Percentiles rank a stretch among this genome's conserved stretches.
These are phyloP conservation scores for Sinapis alba DNA, from an alignment of 441 rosid genomes.

Conservation along the genomic window DNA sequence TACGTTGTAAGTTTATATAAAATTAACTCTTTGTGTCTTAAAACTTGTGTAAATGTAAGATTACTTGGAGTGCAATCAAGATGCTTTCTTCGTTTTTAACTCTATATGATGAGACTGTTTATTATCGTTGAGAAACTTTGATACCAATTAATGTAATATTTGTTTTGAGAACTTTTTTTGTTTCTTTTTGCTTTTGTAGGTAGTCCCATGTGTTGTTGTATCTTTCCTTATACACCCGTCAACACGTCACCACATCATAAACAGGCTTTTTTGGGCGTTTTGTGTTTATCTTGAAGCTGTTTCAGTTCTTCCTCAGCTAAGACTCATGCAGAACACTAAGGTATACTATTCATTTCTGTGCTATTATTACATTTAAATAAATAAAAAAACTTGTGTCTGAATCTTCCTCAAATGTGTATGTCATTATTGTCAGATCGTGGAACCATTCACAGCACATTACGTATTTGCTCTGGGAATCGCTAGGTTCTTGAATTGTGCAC, in stretches of 20 bases:
- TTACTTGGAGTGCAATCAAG: not conserved
- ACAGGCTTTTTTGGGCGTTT: constrained; percentile 66
- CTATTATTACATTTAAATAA: not conserved
- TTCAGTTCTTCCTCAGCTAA: constrained; percentile 68
- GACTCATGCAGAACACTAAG: constrained; percentile 76
- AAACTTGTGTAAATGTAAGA: not conserved
- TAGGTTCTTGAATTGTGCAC: constrained; percentile 71
- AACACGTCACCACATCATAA: constrained; percentile 52
- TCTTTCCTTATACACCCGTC: constrained; percentile 62
- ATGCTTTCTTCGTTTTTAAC: not conserved
- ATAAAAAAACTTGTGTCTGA: not conserved
- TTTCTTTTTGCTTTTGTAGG: constrained; percentile 42
- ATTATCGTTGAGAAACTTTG: not conserved
- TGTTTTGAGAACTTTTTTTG: not conserved
- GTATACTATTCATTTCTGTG: constrained; percentile 30
- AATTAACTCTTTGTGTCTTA: not conserved
- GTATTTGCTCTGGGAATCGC: constrained; percentile 71
- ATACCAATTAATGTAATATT: not conserved
- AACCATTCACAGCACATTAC: constrained; percentile 72
- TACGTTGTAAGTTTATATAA: constrained; percentile 47
- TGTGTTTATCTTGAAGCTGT: constrained; percentile 77
- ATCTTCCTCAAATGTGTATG: constrained; percentile 4
- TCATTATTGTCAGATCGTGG: constrained; percentile 52
- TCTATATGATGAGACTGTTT: constrained; percentile 6
- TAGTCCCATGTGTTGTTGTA: constrained; percentile 62